Evolutionary conservation across 805 yeast genomes (phyloP), one percentile per base, ranked within the genome.

Genomic region (Lipomyces spencermartinsiae): DNA sequence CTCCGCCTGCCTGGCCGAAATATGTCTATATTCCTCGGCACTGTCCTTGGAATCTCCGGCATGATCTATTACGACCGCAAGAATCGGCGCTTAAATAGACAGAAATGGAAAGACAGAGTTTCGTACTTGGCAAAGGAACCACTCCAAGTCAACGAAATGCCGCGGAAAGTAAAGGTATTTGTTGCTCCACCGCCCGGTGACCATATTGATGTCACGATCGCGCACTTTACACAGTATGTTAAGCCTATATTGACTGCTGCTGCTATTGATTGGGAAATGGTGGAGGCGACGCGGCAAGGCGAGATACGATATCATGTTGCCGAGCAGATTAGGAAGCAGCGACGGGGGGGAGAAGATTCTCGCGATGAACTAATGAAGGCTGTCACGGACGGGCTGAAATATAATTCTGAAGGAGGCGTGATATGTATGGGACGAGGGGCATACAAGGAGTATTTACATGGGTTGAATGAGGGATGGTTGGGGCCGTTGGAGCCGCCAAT

Each of bases 151-250:
- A 63, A 57, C 4, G 82, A 83, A 63, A 74, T 84, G 25, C 92
- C 97, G 1, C 84, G 99, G 67, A 91, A 89, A 73, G 81, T 95
- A 59, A 87, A 91, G 1, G 87, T 95, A 1, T 93, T 89, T 77
- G 85, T 93, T 65, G 97, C 97, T 0, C 99, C 99, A n/a, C 98
- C 98, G 8, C 98, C 99, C 25, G 91, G 91, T 74, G 98, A 94
- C 77, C 91, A 87, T 73, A 79, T 94, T 60, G 95, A 89, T 55
- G 89, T 87, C 65, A 87, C 94, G 10, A 76, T 90, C 78, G 85
- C 84, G 69, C 85, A 91, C 63, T 92, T 93, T 83, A 85, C 92
- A 72, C 86, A 88, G 63, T 93, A 86, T 76, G 84, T 92, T 71
- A 94, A 94, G 79, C 99, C 99, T 0, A 83, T 93, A 1, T 80